Conservation (phyloP, 169 alveolate species). For the Eimeria brunetti region DNA sequence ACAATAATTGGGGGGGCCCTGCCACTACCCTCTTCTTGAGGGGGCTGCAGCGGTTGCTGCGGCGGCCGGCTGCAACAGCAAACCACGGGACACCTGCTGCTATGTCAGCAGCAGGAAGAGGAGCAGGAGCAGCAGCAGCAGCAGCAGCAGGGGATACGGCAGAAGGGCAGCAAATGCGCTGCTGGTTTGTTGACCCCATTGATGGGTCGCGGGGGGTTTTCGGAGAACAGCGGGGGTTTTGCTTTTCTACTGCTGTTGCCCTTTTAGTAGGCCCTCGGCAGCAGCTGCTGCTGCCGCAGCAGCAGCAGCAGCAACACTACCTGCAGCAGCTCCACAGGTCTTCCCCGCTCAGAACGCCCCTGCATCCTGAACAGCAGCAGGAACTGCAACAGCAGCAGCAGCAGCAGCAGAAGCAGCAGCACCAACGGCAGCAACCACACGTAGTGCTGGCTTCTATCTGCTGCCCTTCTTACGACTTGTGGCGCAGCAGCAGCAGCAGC, state of each 20-base stretch:
- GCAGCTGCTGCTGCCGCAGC: constrained; percentile 27
- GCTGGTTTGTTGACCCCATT: constrained; percentile 42
- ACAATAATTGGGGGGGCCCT: not conserved
- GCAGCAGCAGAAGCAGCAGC: constrained; percentile 29
- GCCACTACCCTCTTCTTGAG: not conserved
- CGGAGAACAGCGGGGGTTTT: not conserved
- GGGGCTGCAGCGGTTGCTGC: constrained; percentile 64
- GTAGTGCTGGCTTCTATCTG: constrained; percentile 55
- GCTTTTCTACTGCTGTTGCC: constrained; percentile 57
- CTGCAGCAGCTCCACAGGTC: not conserved
- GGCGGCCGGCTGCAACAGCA: not conserved
- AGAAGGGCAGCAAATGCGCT: constrained; percentile 4
- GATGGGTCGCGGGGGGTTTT: constrained; percentile 44
- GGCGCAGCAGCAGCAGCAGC: constrained; percentile 57
- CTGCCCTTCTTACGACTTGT: constrained; percentile 51
- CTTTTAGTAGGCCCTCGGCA: constrained; percentile 38
- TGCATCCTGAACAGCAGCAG: constrained; percentile 1
- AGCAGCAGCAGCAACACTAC: not conserved
- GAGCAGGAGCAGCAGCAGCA: not conserved
- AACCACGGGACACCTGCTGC: not conserved
- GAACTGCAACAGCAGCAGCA: not conserved
- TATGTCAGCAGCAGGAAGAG: not conserved
- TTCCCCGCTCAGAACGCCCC: not conserved
- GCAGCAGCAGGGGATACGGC: not conserved
- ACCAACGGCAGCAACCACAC: constrained; percentile 38